Base-by-base conservation (phyloP, 2,329 filamentous ascomycete species). In the Diaporthe vaccinii region DNA sequence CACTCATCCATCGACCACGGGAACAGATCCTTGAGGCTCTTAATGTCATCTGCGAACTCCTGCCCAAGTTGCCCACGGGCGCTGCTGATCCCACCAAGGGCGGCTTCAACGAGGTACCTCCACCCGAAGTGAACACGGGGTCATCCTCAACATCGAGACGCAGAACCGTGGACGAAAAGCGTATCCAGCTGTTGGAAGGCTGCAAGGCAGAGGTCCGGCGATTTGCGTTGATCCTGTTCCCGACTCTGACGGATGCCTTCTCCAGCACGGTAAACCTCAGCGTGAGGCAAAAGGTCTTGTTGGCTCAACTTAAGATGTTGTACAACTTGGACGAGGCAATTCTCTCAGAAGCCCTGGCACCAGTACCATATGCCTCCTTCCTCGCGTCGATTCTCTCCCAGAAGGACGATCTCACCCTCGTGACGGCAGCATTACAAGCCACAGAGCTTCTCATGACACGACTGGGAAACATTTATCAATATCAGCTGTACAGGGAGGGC, bases 1-100 rank as follows among this genome's bases (percentile, higher is more conserved):
- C 97, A 51, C 89, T 99, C 77, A 98, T 99, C 71, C 97, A 98
- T 82, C 93, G 96, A 55, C 97, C 97, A 9, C 93, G 96, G 74
- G 97, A 99, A 79, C 97, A 99, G 84, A 94, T 99, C 25, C 97
- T 96, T 79, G 97, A 99, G 86, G 98, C 97, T 1, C 89, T 99
- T 77, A 98, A 98, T 82, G 95, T 99, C 78, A 95, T 99, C 78
- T 98, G 97, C 86, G 97, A 99, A 85, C 88, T 99, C 41, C 89
- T 99, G 49, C 96, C 96, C 1, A 92, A 91, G 68, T 87, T 96
- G 22, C 92, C 93, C 10, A 44, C 73, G 17, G 89, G 88, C 72
- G 87, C 87, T 44, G 86, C 86, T 17, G 85, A 89, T 72, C 84
- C 86, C 81, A 55, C 78, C 77, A 59, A 82, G 69, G 82, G 81